Evolutionary conservation across 2,329 filamentous ascomycete species (phyloP), one percentile per base, ranked within the genome.

Genomic region (Penicillium fuscoglaucum): DNA sequence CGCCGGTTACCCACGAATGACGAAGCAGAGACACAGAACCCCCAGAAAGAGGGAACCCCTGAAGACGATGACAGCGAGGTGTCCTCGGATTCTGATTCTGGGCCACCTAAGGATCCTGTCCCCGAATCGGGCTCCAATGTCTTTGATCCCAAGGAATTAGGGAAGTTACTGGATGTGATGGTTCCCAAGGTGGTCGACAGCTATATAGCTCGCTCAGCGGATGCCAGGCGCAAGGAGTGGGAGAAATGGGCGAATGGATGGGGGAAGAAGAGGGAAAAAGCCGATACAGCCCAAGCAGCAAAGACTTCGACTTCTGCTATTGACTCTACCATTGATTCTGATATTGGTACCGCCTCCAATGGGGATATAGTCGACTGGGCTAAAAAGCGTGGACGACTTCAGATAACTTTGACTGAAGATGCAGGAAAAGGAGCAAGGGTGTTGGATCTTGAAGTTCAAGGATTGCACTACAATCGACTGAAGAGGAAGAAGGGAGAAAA

Each of bases 1-100:
- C 62, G 63, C 13, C 67, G 66, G 6, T 24, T 63, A n/a, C 60
- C 65, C 7, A 31, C 31, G 1, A 8, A 55, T 6, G 43, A 48
- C 17, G 0, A n/a, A 3, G 19, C 13, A 29, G 26, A 12, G 26
- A n/a, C 8, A 40, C n/a, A 15, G 29, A 33, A 4, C 15, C n/a
- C 28, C 10, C 10, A 28, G 24, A 17, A 1, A 31, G n/a, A 46
- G 17, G 19, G 1, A 19, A 31, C 6, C 28, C 7, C 29, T 6
- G 12, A 9, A 1, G 4, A 4, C 45, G n/a, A 47, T 12, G 41
- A 44, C 15, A 21, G 21, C 7, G 21, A 2, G 10, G 13, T 15
- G 21, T 43, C 26, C 9, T 13, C 15, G 13, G 4, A 12, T 9
- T 33, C 24, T 33, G 45, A n/a, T 33, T 35, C 19, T 24, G 19